Conservation (phyloP, 192 early-diverging fungal genomes). For the Neocallimastix lanati region DNA sequence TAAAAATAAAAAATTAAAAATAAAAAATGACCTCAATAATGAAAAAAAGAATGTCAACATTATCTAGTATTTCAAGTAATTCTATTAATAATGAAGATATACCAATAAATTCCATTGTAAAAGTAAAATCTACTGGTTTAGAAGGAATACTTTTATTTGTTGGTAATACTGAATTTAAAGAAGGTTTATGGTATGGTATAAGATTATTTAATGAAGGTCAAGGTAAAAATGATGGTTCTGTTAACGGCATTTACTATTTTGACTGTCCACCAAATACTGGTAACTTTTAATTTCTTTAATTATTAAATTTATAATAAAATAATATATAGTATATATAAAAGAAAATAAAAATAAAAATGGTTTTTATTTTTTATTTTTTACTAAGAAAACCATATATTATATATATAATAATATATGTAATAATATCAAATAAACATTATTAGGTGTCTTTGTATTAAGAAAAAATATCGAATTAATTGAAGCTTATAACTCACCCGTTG, state of each 20-base stretch:
- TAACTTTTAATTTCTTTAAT: too few species aligned
- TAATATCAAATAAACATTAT: too few species aligned
- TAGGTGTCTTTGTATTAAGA: background rate
- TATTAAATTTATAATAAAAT: too few species aligned
- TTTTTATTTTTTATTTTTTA: too few species aligned
- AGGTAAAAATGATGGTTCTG: background rate
- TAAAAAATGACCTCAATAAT: background rate
- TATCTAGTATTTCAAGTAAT: background rate
- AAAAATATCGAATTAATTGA: background rate
- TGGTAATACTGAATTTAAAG: background rate
- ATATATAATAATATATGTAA: too few species aligned
- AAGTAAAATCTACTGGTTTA: background rate
- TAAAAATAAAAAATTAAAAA: too few species aligned
- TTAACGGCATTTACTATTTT: background rate
- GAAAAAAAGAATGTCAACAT: background rate
- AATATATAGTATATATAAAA: too few species aligned
- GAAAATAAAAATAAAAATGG: too few species aligned
- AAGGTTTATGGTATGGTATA: background rate
- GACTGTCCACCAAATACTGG: background rate
- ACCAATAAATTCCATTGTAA: background rate
- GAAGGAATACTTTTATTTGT: background rate
- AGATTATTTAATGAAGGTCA: background rate
- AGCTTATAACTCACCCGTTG: background rate
- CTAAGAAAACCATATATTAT: too few species aligned
- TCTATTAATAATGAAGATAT: background rate